Evolutionary conservation across 192 early-diverging fungal genomes (phyloP).

Genomic region (Radiomyces spectabilis): DNA sequence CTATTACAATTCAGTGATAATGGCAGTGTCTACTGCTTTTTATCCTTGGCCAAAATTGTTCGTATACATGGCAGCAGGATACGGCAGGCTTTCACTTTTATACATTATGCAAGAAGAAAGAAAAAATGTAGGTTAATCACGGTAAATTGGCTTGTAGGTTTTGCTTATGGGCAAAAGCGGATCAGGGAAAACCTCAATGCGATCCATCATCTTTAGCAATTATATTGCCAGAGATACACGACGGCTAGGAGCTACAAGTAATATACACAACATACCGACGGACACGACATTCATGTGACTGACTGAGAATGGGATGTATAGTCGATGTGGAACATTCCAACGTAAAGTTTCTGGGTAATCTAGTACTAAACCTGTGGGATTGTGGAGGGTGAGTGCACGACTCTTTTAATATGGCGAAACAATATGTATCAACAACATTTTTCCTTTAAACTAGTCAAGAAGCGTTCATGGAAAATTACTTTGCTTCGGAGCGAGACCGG

Average conservation of each 20-base stretch:
- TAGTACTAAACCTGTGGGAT: constrained; percentile 98
- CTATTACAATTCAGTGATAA: background rate
- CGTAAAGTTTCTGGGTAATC: constrained; percentile 90
- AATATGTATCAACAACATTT: background rate
- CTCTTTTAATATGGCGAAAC: background rate
- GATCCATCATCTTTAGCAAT: constrained; percentile 97
- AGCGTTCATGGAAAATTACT: constrained; percentile 95
- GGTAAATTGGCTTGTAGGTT: constrained; percentile 47
- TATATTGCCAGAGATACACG: constrained; percentile 93
- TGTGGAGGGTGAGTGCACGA: constrained; percentile 62
- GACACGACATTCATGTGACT: too few relatives aligned
- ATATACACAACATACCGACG: too few relatives aligned
- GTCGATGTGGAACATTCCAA: constrained; percentile 97
- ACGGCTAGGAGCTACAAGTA: constrained; percentile 91
- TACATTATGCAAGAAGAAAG: background rate
- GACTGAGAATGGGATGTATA: constrained; percentile 27
- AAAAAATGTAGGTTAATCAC: background rate
- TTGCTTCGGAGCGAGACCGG: constrained; percentile 84
- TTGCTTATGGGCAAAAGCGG: constrained; percentile 97
- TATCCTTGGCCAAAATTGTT: too few relatives aligned
- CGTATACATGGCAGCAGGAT: too few relatives aligned
- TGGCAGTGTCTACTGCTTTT: too few relatives aligned
- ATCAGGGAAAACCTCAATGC: constrained; percentile 98
- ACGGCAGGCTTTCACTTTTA: too few relatives aligned
- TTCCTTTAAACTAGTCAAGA: constrained; percentile 59